Percentiles rank a stretch among this genome's conserved stretches.
Conservation (phyloP, 202 grass and related monocot genomes). For the Elaeis oleifera region DNA sequence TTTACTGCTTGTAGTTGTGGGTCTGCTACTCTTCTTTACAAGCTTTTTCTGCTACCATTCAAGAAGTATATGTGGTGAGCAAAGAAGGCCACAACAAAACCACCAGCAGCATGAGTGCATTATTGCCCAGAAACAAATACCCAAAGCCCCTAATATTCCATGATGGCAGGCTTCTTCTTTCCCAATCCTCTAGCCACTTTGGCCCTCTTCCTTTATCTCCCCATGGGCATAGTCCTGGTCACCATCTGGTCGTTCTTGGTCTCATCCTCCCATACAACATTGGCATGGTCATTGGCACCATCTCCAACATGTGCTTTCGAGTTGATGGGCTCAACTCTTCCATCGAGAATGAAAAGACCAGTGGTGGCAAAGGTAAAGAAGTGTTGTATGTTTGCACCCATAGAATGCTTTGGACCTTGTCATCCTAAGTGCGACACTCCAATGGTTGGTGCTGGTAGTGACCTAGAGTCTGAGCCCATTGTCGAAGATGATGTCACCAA, state of each 20-base stretch:
- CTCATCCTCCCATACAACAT: constrained; percentile 51
- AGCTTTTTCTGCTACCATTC: neutral
- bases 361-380: constrained; percentile 8
- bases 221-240: constrained; percentile 48
- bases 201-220: constrained; percentile 60
- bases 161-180: constrained; percentile 72
- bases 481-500: constrained; percentile 52
- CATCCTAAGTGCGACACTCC: constrained; percentile 42
- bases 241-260: constrained; percentile 49
- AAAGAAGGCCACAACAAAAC: constrained; percentile 14
- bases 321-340: neutral
- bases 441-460: constrained; percentile 48
- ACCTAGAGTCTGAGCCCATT: constrained; percentile 83
- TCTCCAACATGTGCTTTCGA: constrained; percentile 46
- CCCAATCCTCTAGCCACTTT: constrained; percentile 38
- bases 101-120: constrained; percentile 8
- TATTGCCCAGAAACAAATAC: constrained; percentile 48
- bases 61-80: constrained; percentile 59
- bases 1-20: too few relatives aligned
- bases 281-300: constrained; percentile 1
- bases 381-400: constrained; percentile 80
- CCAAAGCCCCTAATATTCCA: constrained; percentile 94
- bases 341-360: neutral
- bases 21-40: too few relatives aligned
- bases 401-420: constrained; percentile 77